Evolutionary conservation across 176 grass and related monocot genomes (phyloP).

Genomic region (Aegilops tauschii): DNA sequence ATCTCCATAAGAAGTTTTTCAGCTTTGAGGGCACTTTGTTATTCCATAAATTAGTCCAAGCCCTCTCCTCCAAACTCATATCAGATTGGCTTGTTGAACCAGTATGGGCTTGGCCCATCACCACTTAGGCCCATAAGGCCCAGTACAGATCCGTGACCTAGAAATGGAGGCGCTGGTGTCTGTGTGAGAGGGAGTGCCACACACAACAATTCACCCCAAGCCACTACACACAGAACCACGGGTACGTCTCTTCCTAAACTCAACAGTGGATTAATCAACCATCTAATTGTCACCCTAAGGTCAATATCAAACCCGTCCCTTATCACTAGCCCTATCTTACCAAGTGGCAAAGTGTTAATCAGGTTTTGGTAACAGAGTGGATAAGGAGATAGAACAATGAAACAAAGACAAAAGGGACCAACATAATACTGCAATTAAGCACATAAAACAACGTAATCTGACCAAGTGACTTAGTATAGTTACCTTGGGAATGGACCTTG

Average conservation of each 20-base stretch:
- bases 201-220: not conserved
- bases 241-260: not conserved
- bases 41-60: too few relatives aligned
- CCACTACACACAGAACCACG: not conserved
- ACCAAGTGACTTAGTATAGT: slow-evolving; percentile 10
- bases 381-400: slow-evolving; percentile 14
- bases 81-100: not conserved
- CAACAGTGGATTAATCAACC: not conserved
- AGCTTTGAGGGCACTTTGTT: too few relatives aligned
- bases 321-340: slow-evolving; percentile 7
- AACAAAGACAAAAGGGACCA: slow-evolving; percentile 9
- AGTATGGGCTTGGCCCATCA: not conserved
- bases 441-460: not conserved
- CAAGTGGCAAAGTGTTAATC: slow-evolving; percentile 11
- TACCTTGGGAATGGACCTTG: slow-evolving; percentile 90
- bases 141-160: not conserved
- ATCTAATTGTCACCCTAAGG: not conserved
- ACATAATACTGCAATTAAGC: not conserved
- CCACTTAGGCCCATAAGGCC: not conserved
- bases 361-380: not conserved
- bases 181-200: not conserved
- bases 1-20: too few relatives aligned
- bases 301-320: not conserved
- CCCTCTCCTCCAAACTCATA: too few relatives aligned
- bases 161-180: not conserved